Percentiles rank a stretch among this genome's conserved stretches.
Evolutionary conservation across 1,284 basidiomycete genomes (phyloP).

Genomic region (Neonothopanus nambi): DNA sequence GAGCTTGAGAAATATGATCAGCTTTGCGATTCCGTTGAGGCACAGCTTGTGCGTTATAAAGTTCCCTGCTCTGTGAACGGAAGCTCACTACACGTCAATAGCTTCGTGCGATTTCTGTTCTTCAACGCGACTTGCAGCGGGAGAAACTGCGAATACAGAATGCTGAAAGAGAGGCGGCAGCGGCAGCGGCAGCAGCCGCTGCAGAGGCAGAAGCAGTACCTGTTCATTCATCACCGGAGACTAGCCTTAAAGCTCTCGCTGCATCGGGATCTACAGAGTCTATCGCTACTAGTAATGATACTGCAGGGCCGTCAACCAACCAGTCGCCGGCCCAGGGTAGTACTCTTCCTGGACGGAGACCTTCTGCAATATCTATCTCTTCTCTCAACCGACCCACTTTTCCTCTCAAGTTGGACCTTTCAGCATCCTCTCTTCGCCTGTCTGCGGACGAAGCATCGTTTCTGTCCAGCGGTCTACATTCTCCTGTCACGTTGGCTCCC

Average conservation of each 20-base stretch:
- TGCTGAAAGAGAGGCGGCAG: conserved; percentile 40
- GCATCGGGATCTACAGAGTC: conserved; percentile 8
- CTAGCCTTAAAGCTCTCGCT: conserved; percentile 1
- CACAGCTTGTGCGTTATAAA: conserved; percentile 53
- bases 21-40: conserved; percentile 72
- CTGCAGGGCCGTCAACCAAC: conserved; percentile 31
- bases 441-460: conserved; percentile 59
- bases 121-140: conserved; percentile 64
- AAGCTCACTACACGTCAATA: conserved; percentile 26
- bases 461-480: conserved; percentile 59
- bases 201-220: conserved; percentile 30
- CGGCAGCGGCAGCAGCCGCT: conserved; percentile 15
- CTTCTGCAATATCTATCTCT: conserved; percentile 74
- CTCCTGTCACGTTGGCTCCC: conserved; percentile 77
- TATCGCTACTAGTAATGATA: conserved; percentile 4
- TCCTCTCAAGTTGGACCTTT: conserved; percentile 73
- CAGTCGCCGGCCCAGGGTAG: conserved; percentile 25
- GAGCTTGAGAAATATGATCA: conserved; percentile 78
- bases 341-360: conserved; percentile 46
- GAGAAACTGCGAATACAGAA: conserved; percentile 57
- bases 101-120: conserved; percentile 67
- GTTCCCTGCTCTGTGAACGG: conserved; percentile 5
- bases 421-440: conserved; percentile 61
- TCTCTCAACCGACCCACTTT: conserved; percentile 69
- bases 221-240: conserved; percentile 15